These are phyloP conservation scores for Fusarium napiforme DNA, from an alignment of 2,329 filamentous ascomycete species.

Conservation along the genomic window DNA sequence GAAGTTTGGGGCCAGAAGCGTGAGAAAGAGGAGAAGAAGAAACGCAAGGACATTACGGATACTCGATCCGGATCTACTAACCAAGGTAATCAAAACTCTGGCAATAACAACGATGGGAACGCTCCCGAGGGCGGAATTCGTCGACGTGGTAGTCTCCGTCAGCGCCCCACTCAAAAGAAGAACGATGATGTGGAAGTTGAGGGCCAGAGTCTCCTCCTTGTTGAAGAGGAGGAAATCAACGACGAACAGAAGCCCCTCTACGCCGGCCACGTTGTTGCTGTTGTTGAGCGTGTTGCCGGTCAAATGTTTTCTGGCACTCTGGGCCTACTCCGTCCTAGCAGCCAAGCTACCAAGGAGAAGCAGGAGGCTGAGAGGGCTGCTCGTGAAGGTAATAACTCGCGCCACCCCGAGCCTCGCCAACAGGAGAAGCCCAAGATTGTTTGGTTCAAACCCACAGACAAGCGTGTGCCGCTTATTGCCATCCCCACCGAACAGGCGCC, in stretches of 20 bases:
- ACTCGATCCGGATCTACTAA: constrained; percentile 81
- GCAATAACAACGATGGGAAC: constrained; percentile 70
- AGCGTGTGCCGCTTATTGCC: constrained; percentile 96
- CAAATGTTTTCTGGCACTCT: constrained; percentile 99
- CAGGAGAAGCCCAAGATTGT: constrained; percentile 99
- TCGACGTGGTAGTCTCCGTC: constrained; percentile 91
- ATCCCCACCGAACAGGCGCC: constrained; percentile 98
- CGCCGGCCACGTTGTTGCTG: constrained; percentile 95
- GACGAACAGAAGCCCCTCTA: constrained; percentile 98
- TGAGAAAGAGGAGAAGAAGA: constrained; percentile 99
- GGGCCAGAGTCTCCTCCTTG: constrained; percentile 93
- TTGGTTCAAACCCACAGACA: constrained; percentile 99
- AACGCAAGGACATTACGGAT: constrained; percentile 98
- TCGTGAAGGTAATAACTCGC: constrained; percentile 78
- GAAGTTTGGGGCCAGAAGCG: constrained; percentile 99
- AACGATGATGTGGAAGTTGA: constrained; percentile 99
- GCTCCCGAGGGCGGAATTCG: constrained; percentile 85
- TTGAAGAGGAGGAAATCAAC: constrained; percentile 98
- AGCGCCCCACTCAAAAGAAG: constrained; percentile 99
- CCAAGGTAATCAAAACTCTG: constrained; percentile 72
- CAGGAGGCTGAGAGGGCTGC: constrained; percentile 96
- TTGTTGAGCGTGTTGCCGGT: constrained; percentile 94
- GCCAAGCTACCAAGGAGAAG: constrained; percentile 99
- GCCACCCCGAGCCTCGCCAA: constrained; percentile 78
- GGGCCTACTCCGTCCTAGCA: constrained; percentile 92